Base-by-base conservation (phyloP, 768 basidiomycete species). In the Tricholomella constricta region DNA sequence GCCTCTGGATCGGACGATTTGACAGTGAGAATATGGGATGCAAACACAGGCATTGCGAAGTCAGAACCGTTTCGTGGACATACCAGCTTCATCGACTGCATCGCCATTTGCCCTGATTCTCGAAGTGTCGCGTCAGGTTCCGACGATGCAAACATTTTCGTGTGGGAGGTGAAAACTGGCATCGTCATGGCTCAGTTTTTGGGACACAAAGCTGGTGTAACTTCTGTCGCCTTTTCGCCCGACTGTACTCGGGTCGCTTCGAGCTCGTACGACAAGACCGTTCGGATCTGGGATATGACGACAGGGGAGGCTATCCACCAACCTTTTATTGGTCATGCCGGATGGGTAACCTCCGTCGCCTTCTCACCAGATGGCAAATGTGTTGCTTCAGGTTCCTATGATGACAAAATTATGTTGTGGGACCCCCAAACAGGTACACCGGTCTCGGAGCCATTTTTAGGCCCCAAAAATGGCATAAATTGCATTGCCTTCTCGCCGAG, bases 371-470 rank as follows among this genome's bases (percentile, higher is more conserved):
- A 68, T 51, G 70, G 69, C 1, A 48, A 36, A 17, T 42, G 45
- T n/a, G 56, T 74, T 26, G 62, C 57, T 15, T 66, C 71, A 4
- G 68, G 64, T 9, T 68, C 66, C 1, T 43, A 29, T 8, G 69
- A 70, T 47, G 43, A 51, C 26, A 67, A 60, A 5, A 47, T 73
- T 6, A 26, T 59, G 11, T 20, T 73, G 4, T 71, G 72, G 71
- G 56, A 68, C 58, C 50, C 52, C 8, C 6, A 46, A 3, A 65
- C 57, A 20, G 52, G 52, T 14, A 7, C 34, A 4, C 27, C n/a
- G 29, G 32, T 55, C 51, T 56, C 4, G 19, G 12, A 6, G 12
- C 14, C 34, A 29, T n/a, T 44, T 10, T 1, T 53, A 37, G 51
- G 38, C 17, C 52, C 44, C 43, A 17, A 38, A 41, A 23, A 31